Evolutionary conservation across 352 stramenopile genomes (phyloP), one percentile per base, ranked within the genome.

Genomic region (Globisporangium alternatum): DNA sequence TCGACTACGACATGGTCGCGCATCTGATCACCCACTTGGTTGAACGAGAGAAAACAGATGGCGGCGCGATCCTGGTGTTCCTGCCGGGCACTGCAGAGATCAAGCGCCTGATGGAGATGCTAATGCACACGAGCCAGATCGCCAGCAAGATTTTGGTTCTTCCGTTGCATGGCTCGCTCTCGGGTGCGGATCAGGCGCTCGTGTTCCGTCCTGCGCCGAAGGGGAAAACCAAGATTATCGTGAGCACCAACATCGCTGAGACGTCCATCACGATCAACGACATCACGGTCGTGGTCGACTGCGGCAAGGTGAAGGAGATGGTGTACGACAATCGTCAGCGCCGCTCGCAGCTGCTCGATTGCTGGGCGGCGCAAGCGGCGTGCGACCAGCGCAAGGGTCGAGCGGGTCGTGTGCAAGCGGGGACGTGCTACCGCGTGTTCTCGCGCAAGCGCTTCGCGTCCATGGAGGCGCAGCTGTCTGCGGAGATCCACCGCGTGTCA

Each of bases 1-100:
- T 98, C 33, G 97, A 98, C 73, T 98, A 98, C 71, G 89, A 98
- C 51, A 68, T 98, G 21, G 91, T 96, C 28, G 78, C 85, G n/a
- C 74, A 89, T 35, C 70, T 98, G 17, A 65, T 98, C 19, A 73
- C 89, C 55, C 71, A 96, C 59, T 86, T 98, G 62, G 83, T 84
- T 70, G 60, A 64, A 7, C 57, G 19, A 9, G 55, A 45, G 12
- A 57, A 54, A 17, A 68, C 60, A 3, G 33, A 62, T 13, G 41
- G 72, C 37, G 86, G 88, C 17, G 81, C 87, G 15, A 94, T 96
- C 54, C 62, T 96, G 22, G 74, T 96, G 0, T 96, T 96, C 62
- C 58, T 96, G 53, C 84, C 85, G 1, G 88, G 88, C 21, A 91
- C 83, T 0, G 80, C 78, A 1, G 88, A 96, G 64, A 96, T 96